Percentiles rank a stretch among this genome's conserved stretches.
These are phyloP conservation scores for Neurospora hispaniola DNA, from an alignment of 495 filamentous ascomycete genomes.

Conservation along the genomic window DNA sequence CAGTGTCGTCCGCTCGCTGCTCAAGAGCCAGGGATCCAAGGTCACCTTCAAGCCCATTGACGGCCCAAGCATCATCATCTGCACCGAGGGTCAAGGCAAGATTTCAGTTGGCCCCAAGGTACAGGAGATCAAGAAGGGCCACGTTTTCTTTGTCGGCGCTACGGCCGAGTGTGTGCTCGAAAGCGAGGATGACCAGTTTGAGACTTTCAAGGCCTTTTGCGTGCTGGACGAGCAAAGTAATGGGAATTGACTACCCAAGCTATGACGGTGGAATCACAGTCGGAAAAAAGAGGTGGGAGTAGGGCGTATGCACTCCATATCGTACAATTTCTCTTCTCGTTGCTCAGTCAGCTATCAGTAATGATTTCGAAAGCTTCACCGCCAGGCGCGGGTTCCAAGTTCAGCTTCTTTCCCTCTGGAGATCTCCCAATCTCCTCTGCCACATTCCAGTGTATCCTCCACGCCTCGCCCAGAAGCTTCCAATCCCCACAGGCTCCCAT, in stretches of 20 bases:
- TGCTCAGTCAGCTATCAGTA: neutral
- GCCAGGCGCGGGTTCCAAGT: neutral
- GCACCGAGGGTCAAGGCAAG: slow-evolving; percentile 67
- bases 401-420: neutral
- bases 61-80: slow-evolving; percentile 87
- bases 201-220: slow-evolving; percentile 92
- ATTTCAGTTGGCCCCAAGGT: slow-evolving; percentile 67
- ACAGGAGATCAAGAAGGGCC: slow-evolving; percentile 59
- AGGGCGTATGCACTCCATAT: neutral
- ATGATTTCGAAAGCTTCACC: neutral
- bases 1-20: slow-evolving; percentile 70
- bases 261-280: neutral
- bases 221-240: slow-evolving; percentile 48
- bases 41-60: slow-evolving; percentile 77
- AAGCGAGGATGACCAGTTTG: slow-evolving; percentile 57
- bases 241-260: slow-evolving; percentile 7
- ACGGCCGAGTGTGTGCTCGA: slow-evolving; percentile 77
- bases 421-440: neutral
- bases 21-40: slow-evolving; percentile 61
- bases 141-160: slow-evolving; percentile 88
- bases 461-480: neutral
- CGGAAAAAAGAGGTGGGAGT: neutral
- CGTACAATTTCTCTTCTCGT: neutral
- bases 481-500: neutral
- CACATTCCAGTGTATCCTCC: neutral